Evolutionary conservation across 495 filamentous ascomycete species (phyloP).

Genomic region (Schizothecium vesticola): DNA sequence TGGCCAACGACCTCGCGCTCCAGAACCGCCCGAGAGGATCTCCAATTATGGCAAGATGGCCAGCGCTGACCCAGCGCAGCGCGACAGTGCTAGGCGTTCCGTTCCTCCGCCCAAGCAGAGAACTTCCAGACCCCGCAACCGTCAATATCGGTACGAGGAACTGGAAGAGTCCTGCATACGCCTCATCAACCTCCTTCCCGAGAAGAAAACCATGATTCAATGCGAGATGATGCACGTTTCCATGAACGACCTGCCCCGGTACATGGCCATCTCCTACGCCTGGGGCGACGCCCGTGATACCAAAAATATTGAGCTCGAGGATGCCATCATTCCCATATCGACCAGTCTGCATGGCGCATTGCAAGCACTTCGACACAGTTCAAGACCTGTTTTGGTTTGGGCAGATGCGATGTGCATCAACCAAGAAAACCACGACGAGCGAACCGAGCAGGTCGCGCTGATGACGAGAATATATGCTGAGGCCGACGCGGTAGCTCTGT

Average conservation of each 20-base stretch:
- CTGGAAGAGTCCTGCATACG: not conserved
- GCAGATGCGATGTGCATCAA: conserved; percentile 1
- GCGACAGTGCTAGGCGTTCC: too few species aligned
- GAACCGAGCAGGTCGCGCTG: not conserved
- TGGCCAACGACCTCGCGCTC: too few species aligned
- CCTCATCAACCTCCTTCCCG: not conserved
- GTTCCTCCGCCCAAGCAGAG: too few species aligned
- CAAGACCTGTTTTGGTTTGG: not conserved
- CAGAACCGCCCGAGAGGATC: too few species aligned
- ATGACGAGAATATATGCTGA: not conserved
- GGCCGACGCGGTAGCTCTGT: not conserved
- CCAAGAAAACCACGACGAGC: not conserved
- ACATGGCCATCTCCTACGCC: not conserved
- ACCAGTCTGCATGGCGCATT: not conserved
- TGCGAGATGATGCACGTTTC: not conserved
- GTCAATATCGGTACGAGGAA: not conserved
- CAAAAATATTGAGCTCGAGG: not conserved
- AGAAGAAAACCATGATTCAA: not conserved
- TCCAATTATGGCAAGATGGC: too few species aligned
- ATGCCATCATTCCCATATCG: not conserved
- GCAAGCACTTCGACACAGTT: not conserved
- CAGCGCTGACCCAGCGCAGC: too few species aligned
- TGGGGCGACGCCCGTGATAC: conserved; percentile 1
- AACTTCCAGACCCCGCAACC: not conserved
- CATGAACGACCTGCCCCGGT: not conserved